Percentiles rank a stretch among this genome's conserved stretches.
phyloP scores from a whole-genome alignment of 2,329 filamentous ascomycete species.

The Hymenoscyphus salicellus region DNA sequence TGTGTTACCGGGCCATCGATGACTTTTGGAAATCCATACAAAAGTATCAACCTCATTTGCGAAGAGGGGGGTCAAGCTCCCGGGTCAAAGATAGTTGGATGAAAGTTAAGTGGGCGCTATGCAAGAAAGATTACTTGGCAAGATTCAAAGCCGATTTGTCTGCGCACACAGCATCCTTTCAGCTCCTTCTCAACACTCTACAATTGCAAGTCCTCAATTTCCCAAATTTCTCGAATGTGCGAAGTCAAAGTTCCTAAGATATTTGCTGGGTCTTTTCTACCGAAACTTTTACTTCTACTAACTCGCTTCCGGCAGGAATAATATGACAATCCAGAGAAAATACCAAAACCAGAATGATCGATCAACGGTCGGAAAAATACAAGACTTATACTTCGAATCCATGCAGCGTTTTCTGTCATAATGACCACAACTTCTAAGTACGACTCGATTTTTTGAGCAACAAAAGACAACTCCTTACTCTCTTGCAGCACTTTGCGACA shows the following conservation, averaged over 20 bases:
- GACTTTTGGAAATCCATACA: conserved; percentile 28
- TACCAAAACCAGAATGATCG: background rate
- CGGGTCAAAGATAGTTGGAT: conserved; percentile 24
- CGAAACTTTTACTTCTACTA: background rate
- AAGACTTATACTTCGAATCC: conserved; percentile 24
- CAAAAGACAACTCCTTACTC: background rate
- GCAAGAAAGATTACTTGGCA: conserved; percentile 32
- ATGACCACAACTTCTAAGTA: background rate
- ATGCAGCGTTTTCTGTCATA: conserved; percentile 15
- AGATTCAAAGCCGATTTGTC: conserved; percentile 28
- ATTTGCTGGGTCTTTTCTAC: too few species aligned
- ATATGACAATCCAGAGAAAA: background rate
- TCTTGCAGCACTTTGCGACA: conserved; percentile 3
- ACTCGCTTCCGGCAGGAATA: background rate
- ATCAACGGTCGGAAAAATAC: conserved; percentile 1
- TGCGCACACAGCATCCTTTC: conserved; percentile 19
- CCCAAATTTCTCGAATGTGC: too few species aligned
- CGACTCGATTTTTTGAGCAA: background rate
- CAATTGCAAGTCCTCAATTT: conserved; percentile 5
- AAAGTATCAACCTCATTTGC: conserved; percentile 32
- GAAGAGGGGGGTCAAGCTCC: conserved; percentile 8
- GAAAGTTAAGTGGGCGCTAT: conserved; percentile 34
- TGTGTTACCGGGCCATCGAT: conserved; percentile 32
- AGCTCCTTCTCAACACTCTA: background rate
- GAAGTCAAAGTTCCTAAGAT: too few species aligned